phyloP scores from a whole-genome alignment of 2,329 filamentous ascomycete species.

The Mycogone perniciosa region DNA sequence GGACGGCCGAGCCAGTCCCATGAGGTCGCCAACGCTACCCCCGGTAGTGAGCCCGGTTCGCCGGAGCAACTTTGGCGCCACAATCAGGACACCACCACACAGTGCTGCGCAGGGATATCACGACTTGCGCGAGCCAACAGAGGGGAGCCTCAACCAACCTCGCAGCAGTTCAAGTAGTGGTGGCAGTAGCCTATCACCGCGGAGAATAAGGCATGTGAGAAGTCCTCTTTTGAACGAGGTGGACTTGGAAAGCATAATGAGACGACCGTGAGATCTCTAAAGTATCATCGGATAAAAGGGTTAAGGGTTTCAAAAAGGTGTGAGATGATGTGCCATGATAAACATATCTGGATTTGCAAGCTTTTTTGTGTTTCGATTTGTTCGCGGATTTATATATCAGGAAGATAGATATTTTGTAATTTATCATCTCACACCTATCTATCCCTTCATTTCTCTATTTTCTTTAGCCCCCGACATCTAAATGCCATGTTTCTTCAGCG shows the following conservation, averaged over 20 bases:
- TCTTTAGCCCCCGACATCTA: constrained; percentile 9
- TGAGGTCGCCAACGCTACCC: constrained; percentile 2
- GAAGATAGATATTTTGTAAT: background rate
- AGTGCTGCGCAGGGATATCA: constrained; percentile 17
- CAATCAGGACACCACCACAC: background rate
- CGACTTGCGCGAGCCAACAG: constrained; percentile 25
- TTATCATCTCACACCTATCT: background rate
- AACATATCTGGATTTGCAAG: background rate
- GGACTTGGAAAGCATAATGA: constrained; percentile 12
- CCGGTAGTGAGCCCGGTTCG: background rate
- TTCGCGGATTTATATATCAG: background rate
- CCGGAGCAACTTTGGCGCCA: background rate
- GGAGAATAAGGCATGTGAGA: constrained; percentile 11
- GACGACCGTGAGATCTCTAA: background rate
- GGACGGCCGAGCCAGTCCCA: constrained; percentile 13
- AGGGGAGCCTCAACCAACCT: constrained; percentile 24
- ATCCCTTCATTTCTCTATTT: background rate
- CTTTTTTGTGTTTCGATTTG: background rate
- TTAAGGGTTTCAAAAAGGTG: background rate
- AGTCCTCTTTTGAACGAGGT: constrained; percentile 20
- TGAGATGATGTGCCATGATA: no score
- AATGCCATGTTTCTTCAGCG: constrained; percentile 43
- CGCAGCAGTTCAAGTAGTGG: constrained; percentile 15
- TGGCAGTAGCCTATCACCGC: background rate
- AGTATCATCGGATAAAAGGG: background rate